A percentile compares a stretch with the other conserved stretches of the same genome.
Conservation (phyloP, 2,329 filamentous ascomycete species). For the Aspergillus fumigatiaffinis region DNA sequence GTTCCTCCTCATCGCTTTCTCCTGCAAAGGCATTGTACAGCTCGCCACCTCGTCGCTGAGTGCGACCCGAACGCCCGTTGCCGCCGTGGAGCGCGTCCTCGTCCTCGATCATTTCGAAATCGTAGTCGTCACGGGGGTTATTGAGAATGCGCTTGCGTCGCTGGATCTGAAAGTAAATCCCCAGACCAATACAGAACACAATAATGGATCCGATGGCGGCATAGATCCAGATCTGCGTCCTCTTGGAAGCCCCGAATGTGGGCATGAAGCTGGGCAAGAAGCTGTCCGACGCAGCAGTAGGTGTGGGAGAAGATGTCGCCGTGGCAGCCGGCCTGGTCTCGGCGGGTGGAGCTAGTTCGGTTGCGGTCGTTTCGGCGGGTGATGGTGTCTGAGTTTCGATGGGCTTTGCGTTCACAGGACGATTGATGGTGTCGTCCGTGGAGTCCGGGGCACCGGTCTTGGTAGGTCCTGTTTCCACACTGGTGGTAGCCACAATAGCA, state of each 20-base stretch:
- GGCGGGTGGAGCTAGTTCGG: slow-evolving; percentile 24
- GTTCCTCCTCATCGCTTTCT: slow-evolving; percentile 75
- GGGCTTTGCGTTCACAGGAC: slow-evolving; percentile 61
- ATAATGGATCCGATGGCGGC: slow-evolving; percentile 80
- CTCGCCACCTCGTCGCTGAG: slow-evolving; percentile 68
- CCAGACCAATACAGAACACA: slow-evolving; percentile 75
- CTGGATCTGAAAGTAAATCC: slow-evolving; percentile 75
- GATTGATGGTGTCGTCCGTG: slow-evolving; percentile 62
- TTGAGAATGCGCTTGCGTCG: slow-evolving; percentile 72
- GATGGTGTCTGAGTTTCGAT: slow-evolving; percentile 27
- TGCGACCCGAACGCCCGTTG: slow-evolving; percentile 48
- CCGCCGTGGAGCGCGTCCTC: slow-evolving; percentile 56
- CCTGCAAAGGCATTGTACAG: slow-evolving; percentile 97
- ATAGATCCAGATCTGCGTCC: slow-evolving; percentile 91
- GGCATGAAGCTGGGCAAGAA: slow-evolving; percentile 84
- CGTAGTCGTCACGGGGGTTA: slow-evolving; percentile 75
- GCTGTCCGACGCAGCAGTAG: slow-evolving; percentile 42
- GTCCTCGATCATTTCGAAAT: slow-evolving; percentile 88
- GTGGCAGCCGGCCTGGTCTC: slow-evolving; percentile 28
- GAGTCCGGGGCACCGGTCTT: slow-evolving; percentile 44
- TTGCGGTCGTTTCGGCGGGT: slow-evolving; percentile 15
- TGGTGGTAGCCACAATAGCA: slow-evolving; percentile 60
- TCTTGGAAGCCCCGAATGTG: slow-evolving; percentile 81
- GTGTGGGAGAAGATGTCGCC: slow-evolving; percentile 25
- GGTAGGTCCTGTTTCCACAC: slow-evolving; percentile 46